A percentile compares a stretch with the other conserved stretches of the same genome.
phyloP scores from a whole-genome alignment of 2,329 filamentous ascomycete genomes.

The Colletotrichum zoysiae region DNA sequence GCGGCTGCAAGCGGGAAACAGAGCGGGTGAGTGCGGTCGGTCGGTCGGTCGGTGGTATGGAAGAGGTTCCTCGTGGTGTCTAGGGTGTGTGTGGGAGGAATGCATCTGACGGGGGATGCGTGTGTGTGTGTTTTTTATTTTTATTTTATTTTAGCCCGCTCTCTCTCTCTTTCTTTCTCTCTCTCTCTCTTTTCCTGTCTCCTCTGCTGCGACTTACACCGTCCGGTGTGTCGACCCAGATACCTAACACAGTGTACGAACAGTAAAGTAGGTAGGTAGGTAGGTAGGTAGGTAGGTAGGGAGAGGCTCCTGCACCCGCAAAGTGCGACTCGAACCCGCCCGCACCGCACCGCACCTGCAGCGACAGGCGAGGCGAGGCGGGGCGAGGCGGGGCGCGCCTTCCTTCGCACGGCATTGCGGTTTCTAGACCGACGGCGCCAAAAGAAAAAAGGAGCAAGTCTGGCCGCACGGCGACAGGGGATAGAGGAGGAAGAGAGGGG shows the following conservation, averaged over 20 bases:
- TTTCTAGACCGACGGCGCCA: slow-evolving; percentile 41
- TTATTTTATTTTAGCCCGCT: background rate
- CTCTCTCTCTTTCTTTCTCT: too few relatives aligned
- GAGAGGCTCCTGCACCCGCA: background rate
- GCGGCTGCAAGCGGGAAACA: slow-evolving; percentile 39
- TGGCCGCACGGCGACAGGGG: slow-evolving; percentile 23
- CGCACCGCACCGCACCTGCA: background rate
- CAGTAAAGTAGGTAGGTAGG: slow-evolving; percentile 19
- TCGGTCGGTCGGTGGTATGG: slow-evolving; percentile 23
- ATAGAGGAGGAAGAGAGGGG: background rate
- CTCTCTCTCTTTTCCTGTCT: too few relatives aligned
- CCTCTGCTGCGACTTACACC: slow-evolving; percentile 36
- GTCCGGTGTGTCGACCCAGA: slow-evolving; percentile 12
- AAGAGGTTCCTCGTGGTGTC: background rate
- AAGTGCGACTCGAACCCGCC: background rate
- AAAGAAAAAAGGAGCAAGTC: slow-evolving; percentile 17
- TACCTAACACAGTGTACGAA: slow-evolving; percentile 24
- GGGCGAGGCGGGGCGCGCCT: slow-evolving; percentile 9
- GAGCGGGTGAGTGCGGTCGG: slow-evolving; percentile 23
- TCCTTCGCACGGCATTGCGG: slow-evolving; percentile 3
- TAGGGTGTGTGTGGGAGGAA: slow-evolving; percentile 32
- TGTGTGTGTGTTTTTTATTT: background rate
- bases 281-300: too few relatives aligned
- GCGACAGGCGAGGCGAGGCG: slow-evolving; percentile 16
- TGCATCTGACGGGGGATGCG: slow-evolving; percentile 34